phyloP scores from a whole-genome alignment of 108 stramenopile species.

The Seminavis robusta region DNA sequence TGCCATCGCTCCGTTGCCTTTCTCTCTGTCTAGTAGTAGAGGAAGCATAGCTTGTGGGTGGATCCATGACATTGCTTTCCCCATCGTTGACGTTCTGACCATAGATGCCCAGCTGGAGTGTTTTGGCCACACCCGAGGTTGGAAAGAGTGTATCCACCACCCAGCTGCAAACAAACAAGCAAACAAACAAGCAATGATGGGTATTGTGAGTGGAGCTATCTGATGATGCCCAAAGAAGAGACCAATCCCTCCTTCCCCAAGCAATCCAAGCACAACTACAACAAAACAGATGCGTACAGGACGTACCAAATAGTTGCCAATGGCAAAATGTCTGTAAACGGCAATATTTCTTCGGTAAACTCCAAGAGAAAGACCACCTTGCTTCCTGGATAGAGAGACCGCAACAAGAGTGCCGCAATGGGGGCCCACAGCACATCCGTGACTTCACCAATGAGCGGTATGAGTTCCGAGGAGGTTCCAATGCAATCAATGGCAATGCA shows the following conservation, averaged over 20 bases:
- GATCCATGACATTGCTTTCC: too few species aligned
- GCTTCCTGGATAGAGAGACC: slow-evolving; percentile 49
- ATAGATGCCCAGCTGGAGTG: slow-evolving; percentile 45
- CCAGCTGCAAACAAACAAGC: slow-evolving; percentile 27
- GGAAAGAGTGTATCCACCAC: slow-evolving; percentile 61
- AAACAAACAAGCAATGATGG: neutral
- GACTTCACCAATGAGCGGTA: slow-evolving; percentile 65
- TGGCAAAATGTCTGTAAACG: slow-evolving; percentile 75
- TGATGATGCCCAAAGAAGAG: neutral
- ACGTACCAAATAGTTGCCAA: slow-evolving; percentile 59
- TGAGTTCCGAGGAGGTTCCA: slow-evolving; percentile 54
- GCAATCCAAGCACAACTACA: neutral
- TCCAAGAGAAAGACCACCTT: slow-evolving; percentile 65
- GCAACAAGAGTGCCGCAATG: slow-evolving; percentile 43
- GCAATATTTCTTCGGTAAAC: slow-evolving; percentile 75
- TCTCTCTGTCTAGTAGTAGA: too few species aligned
- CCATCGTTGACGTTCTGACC: too few species aligned
- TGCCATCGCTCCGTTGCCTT: too few species aligned
- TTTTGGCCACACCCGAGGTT: slow-evolving; percentile 43
- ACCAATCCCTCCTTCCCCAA: neutral
- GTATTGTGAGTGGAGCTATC: neutral
- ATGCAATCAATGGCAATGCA: slow-evolving; percentile 63
- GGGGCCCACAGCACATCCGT: slow-evolving; percentile 65
- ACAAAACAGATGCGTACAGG: neutral
- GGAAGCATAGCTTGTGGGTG: too few species aligned